phyloP scores from a whole-genome alignment of 148 eudicot species.

The Tetragonia tetragonoides region DNA sequence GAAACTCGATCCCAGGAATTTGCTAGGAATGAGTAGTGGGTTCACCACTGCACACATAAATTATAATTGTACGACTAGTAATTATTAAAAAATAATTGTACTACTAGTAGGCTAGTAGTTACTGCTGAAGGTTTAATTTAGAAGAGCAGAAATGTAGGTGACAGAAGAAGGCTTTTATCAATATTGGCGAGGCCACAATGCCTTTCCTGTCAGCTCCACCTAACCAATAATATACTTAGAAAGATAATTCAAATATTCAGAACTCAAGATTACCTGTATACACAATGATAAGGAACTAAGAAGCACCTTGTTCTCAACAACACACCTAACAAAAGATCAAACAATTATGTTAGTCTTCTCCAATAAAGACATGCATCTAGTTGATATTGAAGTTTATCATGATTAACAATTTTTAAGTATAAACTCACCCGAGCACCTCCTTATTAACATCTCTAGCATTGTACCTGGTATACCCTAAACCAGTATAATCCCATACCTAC shows the following conservation, averaged over 20 bases:
- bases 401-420: not conserved
- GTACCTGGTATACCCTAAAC: conserved; percentile 91
- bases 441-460: conserved; percentile 79
- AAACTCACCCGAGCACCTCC: conserved; percentile 87
- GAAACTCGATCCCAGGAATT: no score
- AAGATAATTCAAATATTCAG: not conserved
- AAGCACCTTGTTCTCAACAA: conserved; percentile 96
- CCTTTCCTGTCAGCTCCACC: not conserved
- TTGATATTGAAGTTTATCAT: not conserved
- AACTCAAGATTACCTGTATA: conserved; percentile 52
- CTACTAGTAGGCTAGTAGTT: not conserved
- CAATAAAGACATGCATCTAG: not conserved
- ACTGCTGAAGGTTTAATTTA: not conserved
- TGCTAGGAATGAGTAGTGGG: no score
- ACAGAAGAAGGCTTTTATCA: not conserved
- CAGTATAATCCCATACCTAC: conserved; percentile 99
- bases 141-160: not conserved
- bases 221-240: not conserved
- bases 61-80: no score
- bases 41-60: no score
- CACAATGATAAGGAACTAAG: conserved; percentile 66
- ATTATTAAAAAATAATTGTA: not conserved
- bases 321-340: conserved; percentile 60
- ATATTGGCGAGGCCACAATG: not conserved
- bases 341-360: conserved; percentile 15